Conservation (phyloP, 139 green algal genomes). For the Chlorella sp. region DNA sequence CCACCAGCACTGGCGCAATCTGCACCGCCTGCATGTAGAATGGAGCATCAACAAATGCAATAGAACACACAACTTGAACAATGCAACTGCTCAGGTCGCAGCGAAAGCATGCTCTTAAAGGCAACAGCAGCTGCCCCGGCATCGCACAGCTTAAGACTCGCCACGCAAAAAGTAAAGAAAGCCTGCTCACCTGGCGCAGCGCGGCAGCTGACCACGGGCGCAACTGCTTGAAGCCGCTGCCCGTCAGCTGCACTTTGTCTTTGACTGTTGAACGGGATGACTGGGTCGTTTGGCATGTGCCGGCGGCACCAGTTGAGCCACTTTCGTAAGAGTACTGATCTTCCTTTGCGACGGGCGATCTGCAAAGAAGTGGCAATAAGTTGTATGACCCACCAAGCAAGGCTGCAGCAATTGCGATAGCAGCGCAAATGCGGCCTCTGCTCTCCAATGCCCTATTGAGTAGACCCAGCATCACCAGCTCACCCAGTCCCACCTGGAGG, state of each 20-base stretch:
- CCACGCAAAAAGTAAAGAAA: not conserved
- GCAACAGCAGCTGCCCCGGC: too few species aligned
- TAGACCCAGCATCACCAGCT: too few species aligned
- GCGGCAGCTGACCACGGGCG: not conserved
- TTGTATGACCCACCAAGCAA: too few species aligned
- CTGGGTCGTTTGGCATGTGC: not conserved
- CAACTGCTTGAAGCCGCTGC: not conserved
- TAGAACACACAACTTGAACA: too few species aligned
- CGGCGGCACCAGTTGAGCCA: not conserved
- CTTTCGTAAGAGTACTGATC: not conserved
- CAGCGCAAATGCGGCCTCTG: too few species aligned
- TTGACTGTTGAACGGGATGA: not conserved
- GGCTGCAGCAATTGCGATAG: not conserved
- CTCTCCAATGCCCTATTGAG: too few species aligned
- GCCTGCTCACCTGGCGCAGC: not conserved
- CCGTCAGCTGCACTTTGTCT: not conserved
- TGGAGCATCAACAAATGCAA: too few species aligned
- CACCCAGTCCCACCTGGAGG: not conserved
- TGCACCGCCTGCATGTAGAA: too few species aligned
- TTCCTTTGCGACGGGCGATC: not conserved
- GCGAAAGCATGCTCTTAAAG: too few species aligned
- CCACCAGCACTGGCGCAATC: too few species aligned
- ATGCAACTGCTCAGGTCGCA: too few species aligned
- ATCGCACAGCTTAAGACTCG: not conserved
- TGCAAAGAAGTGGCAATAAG: not conserved